Conservation (phyloP, 495 filamentous ascomycete genomes). For the Hypoxylon subgilvum region DNA sequence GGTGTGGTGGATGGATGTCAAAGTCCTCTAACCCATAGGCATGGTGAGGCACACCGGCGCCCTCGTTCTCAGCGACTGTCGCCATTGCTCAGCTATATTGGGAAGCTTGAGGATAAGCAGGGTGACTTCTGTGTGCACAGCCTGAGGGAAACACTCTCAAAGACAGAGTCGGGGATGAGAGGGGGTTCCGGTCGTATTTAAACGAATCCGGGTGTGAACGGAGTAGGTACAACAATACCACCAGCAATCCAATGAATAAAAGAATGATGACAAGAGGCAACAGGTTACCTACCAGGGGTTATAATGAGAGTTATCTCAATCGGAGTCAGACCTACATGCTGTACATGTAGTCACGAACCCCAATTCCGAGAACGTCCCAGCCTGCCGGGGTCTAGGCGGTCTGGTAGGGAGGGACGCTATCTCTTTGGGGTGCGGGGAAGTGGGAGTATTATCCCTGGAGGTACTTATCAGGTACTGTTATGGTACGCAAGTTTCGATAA, state of each 20-base stretch:
- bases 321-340: neutral
- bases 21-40: conserved; percentile 18
- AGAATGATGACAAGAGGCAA: conserved; percentile 1
- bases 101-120: conserved; percentile 7
- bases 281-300: conserved; percentile 5
- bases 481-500: conserved; percentile 14
- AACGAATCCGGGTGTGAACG: conserved; percentile 16
- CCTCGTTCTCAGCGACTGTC: conserved; percentile 11
- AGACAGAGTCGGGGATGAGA: conserved; percentile 6
- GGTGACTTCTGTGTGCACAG: conserved; percentile 14
- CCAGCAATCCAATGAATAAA: neutral
- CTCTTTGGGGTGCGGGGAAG: conserved; percentile 31
- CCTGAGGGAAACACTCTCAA: conserved; percentile 20
- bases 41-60: conserved; percentile 8
- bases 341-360: conserved; percentile 6
- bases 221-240: neutral
- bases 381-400: conserved; percentile 6
- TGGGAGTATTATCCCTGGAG: conserved; percentile 29
- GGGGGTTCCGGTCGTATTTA: conserved; percentile 25
- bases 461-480: conserved; percentile 12
- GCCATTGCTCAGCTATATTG: conserved; percentile 23
- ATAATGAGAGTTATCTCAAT: conserved; percentile 9
- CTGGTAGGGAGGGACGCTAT: conserved; percentile 23
- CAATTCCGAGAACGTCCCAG: neutral
- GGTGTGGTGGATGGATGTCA: conserved; percentile 43